Conservation (phyloP, 2,329 filamentous ascomycete species). For the Macrophomina pseudophaseolina region DNA sequence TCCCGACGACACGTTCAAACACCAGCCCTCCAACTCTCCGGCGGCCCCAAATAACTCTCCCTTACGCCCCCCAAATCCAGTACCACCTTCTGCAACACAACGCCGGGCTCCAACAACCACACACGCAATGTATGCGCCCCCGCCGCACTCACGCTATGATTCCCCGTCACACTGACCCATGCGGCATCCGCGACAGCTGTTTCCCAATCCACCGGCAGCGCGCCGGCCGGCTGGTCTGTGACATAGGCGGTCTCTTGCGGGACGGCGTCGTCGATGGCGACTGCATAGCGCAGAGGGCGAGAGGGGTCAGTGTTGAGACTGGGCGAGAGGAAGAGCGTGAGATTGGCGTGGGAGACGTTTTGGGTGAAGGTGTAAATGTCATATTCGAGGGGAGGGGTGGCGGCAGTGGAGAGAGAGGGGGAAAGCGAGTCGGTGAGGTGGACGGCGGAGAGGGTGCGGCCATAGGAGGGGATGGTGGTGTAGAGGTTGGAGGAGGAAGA, state of each 20-base stretch:
- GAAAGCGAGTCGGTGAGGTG: constrained; percentile 39
- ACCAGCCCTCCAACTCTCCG: constrained; percentile 50
- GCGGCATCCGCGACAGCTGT: constrained; percentile 56
- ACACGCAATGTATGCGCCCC: constrained; percentile 52
- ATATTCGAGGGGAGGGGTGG: constrained; percentile 43
- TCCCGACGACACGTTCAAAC: too few relatives aligned
- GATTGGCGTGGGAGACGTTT: constrained; percentile 36
- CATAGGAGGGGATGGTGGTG: constrained; percentile 42
- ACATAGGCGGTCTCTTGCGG: constrained; percentile 49
- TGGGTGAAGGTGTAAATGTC: constrained; percentile 43
- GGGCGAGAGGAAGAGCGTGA: constrained; percentile 50
- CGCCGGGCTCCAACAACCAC: constrained; percentile 53
- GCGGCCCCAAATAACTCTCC: constrained; percentile 61
- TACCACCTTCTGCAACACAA: constrained; percentile 57
- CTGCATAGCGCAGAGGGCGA: constrained; percentile 56
- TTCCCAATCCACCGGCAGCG: constrained; percentile 56
- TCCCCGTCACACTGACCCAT: constrained; percentile 54
- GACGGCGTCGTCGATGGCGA: constrained; percentile 47
- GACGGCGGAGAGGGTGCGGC: constrained; percentile 43
- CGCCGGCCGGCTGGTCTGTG: constrained; percentile 47
- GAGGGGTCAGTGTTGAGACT: constrained; percentile 59
- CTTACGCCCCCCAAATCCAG: constrained; percentile 61
- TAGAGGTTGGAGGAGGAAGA: constrained; percentile 34
- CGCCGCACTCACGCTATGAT: constrained; percentile 35
- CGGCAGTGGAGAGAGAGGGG: constrained; percentile 36